Base-by-base conservation (phyloP, 768 basidiomycete genomes). In the Suillus placidus region DNA sequence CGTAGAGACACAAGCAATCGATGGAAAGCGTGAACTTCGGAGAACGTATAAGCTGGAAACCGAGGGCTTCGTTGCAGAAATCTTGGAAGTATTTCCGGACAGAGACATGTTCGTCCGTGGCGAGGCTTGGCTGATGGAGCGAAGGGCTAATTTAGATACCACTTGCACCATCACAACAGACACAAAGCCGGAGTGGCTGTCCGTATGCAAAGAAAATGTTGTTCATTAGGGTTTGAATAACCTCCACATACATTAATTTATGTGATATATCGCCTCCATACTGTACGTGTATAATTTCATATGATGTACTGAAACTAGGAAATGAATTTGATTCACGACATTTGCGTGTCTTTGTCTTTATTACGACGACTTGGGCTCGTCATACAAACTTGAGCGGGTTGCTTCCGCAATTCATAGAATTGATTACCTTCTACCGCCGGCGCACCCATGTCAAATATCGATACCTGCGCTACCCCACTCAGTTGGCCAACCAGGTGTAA, bases 1-100 rank as follows among this genome's bases (percentile, higher is more conserved):
- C 20, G 87, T 87, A n/a, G 87, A 85, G 60, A 71, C 71, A 2
- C 64, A 56, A 4, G 65, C 49, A 13, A 52, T 67, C 8, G 49
- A 68, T 37, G 72, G 65, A 23, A 74, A 65, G 60, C 70, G 69
- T 4, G 74, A 74, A 42, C 65, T 76, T 12, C 76, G 76, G 35
- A 68, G 74, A 42, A 87, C 81, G 60, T 91, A 92, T 72, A 82
- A 76, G 34, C 83, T 91, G 4, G 77, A 78, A 49, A 81, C 84
- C 0, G 83, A 85, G 26, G 84, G 85, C 20, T 87, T 91, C 71
- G 80, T 84, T 60, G 87, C 88, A 70, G 87, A 90, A 64, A 91
- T 92, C 56, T 72, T 87, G 64, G 90, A 91, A 69, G 85, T 88
- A 6, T 92, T 91, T 72, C 85, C 87, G 1, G 84, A 86, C 51